A percentile compares a stretch with the other conserved stretches of the same genome.
These are phyloP conservation scores for Tulasnella sp. DNA, from an alignment of 768 basidiomycete genomes.

Conservation along the genomic window DNA sequence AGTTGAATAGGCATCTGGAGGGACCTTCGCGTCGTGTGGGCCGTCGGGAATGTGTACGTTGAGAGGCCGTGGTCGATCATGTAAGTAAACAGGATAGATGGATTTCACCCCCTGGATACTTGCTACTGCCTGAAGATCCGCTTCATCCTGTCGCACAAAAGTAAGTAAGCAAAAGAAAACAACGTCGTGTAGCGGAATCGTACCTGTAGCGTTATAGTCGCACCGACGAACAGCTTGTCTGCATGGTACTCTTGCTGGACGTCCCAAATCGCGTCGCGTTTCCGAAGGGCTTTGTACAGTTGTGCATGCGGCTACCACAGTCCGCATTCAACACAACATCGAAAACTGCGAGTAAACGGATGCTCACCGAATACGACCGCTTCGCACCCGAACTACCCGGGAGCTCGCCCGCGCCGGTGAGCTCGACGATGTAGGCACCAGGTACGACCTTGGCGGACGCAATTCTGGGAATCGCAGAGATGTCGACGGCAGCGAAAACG, in stretches of 20 bases:
- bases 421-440: slow-evolving; percentile 2
- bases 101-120: background rate
- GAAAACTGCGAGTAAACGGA: background rate
- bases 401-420: background rate
- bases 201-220: background rate
- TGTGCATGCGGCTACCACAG: background rate
- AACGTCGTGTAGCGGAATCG: no score
- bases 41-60: background rate
- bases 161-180: background rate
- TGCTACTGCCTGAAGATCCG: background rate
- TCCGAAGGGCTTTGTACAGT: slow-evolving; percentile 8
- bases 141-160: background rate
- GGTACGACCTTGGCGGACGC: background rate
- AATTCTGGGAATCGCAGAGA: background rate
- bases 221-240: background rate
- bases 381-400: background rate
- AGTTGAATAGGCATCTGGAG: background rate
- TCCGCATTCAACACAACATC: background rate
- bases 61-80: background rate
- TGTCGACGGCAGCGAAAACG: slow-evolving; percentile 2
- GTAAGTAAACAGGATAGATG: background rate
- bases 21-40: background rate
- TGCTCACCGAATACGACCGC: background rate
- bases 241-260: background rate
- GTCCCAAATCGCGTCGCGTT: background rate